Percentiles rank a stretch among this genome's conserved stretches.
These are phyloP conservation scores for Closterium sp. DNA, from an alignment of 139 green algal species.

Conservation along the genomic window DNA sequence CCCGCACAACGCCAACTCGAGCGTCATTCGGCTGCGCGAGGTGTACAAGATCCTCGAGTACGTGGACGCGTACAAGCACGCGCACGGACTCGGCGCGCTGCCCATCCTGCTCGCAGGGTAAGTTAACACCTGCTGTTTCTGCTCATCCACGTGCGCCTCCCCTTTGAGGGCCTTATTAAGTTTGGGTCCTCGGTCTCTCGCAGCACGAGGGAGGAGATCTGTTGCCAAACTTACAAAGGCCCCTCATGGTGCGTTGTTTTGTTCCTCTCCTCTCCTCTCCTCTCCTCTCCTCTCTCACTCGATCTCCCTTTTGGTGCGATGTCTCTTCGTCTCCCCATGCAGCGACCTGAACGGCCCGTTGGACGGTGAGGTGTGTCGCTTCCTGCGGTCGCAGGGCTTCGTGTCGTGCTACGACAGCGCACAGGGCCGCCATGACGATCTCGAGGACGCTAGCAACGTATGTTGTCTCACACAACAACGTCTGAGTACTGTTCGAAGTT, in stretches of 20 bases:
- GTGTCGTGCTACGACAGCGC: conserved; percentile 27
- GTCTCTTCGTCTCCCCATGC: too few relatives aligned
- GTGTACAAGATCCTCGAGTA: conserved; percentile 52
- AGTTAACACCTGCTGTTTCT: neutral
- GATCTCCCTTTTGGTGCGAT: too few relatives aligned
- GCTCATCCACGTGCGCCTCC: too few relatives aligned
- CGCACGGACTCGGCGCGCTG: neutral
- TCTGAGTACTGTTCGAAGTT: too few relatives aligned
- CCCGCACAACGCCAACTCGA: conserved; percentile 53
- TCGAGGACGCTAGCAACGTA: neutral
- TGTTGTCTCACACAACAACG: too few relatives aligned
- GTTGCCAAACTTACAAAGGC: too few relatives aligned
- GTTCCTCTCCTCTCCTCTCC: too few relatives aligned
- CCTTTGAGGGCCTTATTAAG: too few relatives aligned
- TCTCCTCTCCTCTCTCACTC: neutral
- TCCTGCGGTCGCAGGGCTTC: conserved; percentile 50
- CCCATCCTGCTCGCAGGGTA: conserved; percentile 39
- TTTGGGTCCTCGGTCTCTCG: too few relatives aligned
- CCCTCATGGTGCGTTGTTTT: neutral
- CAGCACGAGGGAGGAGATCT: too few relatives aligned
- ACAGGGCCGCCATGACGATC: neutral
- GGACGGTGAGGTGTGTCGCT: conserved; percentile 34
- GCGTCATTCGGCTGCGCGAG: conserved; percentile 47
- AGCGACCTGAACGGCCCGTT: conserved; percentile 49
- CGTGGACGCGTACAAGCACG: conserved; percentile 30